Percentiles rank a stretch among this genome's conserved stretches.
Conservation (phyloP, 1,284 basidiomycete genomes). For the Melampsora abietis-canadensis region DNA sequence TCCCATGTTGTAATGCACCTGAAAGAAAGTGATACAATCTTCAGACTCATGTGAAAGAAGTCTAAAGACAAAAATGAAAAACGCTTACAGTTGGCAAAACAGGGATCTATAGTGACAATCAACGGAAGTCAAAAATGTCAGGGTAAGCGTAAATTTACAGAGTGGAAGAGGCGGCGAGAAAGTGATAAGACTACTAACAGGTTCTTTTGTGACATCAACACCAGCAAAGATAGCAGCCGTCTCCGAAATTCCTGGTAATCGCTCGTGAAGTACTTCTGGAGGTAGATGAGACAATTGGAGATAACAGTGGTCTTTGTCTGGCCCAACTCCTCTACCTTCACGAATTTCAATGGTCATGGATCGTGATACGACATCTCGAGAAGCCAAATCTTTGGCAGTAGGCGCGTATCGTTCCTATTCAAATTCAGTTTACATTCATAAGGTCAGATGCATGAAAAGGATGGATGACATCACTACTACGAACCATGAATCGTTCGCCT, state of each 20-base stretch:
- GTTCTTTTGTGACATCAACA: conserved; percentile 99
- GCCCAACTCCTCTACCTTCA: conserved; percentile 97
- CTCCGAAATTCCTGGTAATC: conserved; percentile 98
- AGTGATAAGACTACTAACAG: conserved; percentile 52
- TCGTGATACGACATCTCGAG: conserved; percentile 97
- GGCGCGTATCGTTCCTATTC: conserved; percentile 82
- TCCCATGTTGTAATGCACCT: conserved; percentile 66
- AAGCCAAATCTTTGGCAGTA: conserved; percentile 98
- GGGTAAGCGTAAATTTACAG: not conserved
- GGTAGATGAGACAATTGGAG: conserved; percentile 97
- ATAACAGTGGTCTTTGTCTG: conserved; percentile 96
- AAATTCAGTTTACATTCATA: not conserved
- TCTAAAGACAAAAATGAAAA: conserved; percentile 57
- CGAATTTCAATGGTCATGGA: conserved; percentile 99
- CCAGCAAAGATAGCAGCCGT: conserved; percentile 98
- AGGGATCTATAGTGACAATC: conserved; percentile 61
- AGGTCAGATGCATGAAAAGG: too few relatives aligned
- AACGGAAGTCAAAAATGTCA: not conserved
- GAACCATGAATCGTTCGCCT: conserved; percentile 94
- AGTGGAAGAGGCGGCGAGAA: conserved; percentile 45
- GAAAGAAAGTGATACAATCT: conserved; percentile 33
- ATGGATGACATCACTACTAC: conserved; percentile 2
- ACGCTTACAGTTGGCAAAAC: conserved; percentile 92
- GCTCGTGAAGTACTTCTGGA: conserved; percentile 90
- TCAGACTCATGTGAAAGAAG: conserved; percentile 18